Evolutionary conservation across 2,329 filamentous ascomycete species (phyloP), one percentile per base, ranked within the genome.

Genomic region (Claviceps sp.): DNA sequence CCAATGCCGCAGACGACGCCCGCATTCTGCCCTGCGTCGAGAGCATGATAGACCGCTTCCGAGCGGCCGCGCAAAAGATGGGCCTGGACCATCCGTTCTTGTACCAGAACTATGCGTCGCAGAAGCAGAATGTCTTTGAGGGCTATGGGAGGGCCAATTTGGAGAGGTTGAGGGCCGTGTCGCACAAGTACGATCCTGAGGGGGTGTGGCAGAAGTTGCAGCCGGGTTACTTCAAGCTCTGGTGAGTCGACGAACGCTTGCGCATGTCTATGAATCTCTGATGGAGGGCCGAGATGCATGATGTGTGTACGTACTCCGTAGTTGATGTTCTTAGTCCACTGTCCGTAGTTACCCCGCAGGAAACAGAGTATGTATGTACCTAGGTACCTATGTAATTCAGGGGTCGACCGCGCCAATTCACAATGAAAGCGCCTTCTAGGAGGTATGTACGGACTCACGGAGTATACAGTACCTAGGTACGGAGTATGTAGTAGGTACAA

Each of bases 51-150:
- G n/a, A 11, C 43, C 43, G 43, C 43, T 45, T 17, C 23, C 16
- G 43, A n/a, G 14, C 43, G 22, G 43, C 43, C 43, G 43, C 43
- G 6, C 22, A n/a, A 2, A 48, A 68, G 13, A 57, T 60, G 6
- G 64, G 63, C 0, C 54, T 69, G 0, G 59, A 66, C 40, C 62
- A 68, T 49, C 61, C 62, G 1, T 73, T 64, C 37, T 53, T 75
- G 17, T 75, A 74, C 56, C 64, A 71, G 47, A 75, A 76, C 56
- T 76, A 76, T 50, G 71, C 71, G 1, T 64, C 66, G 8, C 58
- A 60, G 38, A 61, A 62, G 26, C 71, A 76, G 55, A 57, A 70
- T 26, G 66, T 71, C 1, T 61, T 74, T 22, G 26, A 56, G 0
- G 58, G 65, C 11, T 76, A 75, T 49, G 71, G 73, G 0, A 36